Evolutionary conservation across 2,329 filamentous ascomycete species (phyloP).

Genomic region (Cladosporium sphaerospermum): DNA sequence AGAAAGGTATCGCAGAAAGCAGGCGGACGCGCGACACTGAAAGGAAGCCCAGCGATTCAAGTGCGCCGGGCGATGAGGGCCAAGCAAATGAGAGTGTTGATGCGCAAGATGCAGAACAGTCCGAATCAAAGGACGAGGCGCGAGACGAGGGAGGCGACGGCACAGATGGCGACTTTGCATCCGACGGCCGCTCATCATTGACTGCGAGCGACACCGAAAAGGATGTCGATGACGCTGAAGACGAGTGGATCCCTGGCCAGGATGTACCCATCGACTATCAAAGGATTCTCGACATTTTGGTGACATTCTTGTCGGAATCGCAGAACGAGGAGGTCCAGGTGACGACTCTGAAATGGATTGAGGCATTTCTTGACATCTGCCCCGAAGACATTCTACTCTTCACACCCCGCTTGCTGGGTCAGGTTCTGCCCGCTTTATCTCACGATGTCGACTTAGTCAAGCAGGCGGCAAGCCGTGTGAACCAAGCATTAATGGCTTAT

Average conservation of each 20-base stretch:
- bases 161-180: slow-evolving; percentile 36
- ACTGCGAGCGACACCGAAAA: slow-evolving; percentile 47
- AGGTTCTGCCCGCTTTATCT: slow-evolving; percentile 89
- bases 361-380: slow-evolving; percentile 93
- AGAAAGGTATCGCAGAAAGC: slow-evolving; percentile 85
- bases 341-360: slow-evolving; percentile 89
- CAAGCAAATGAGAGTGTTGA: slow-evolving; percentile 11
- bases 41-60: slow-evolving; percentile 22
- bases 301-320: slow-evolving; percentile 78
- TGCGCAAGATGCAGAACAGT: slow-evolving; percentile 1
- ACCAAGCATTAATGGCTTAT: slow-evolving; percentile 85
- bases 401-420: slow-evolving; percentile 83
- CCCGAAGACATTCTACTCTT: slow-evolving; percentile 94
- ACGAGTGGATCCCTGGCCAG: slow-evolving; percentile 95
- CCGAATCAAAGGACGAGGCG: not conserved
- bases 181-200: slow-evolving; percentile 44
- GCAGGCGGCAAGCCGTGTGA: slow-evolving; percentile 81
- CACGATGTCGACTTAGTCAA: slow-evolving; percentile 85
- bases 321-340: slow-evolving; percentile 85
- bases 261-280: slow-evolving; percentile 93
- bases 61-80: slow-evolving; percentile 13
- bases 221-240: slow-evolving; percentile 55
- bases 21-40: slow-evolving; percentile 12
- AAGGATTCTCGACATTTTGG: slow-evolving; percentile 84
- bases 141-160: slow-evolving; percentile 34